These are phyloP conservation scores for Populus davidiana DNA, from an alignment of 345 rosid genomes.

Conservation along the genomic window DNA sequence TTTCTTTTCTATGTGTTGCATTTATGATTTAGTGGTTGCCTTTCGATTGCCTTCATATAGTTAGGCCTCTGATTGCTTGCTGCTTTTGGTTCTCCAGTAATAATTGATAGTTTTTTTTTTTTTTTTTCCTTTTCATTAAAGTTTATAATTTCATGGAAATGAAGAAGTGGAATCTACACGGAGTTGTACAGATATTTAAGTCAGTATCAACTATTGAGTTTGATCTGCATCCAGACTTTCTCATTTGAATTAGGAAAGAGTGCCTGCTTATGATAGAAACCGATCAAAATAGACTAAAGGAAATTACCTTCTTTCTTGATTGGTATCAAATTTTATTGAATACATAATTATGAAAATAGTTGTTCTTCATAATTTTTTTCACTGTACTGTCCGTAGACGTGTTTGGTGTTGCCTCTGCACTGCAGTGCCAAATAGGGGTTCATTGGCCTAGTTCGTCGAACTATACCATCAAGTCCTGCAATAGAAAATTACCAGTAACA, in stretches of 20 bases:
- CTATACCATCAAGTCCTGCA: background rate
- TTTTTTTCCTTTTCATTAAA: background rate
- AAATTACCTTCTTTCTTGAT: background rate
- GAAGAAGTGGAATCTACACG: background rate
- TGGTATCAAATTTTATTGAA: background rate
- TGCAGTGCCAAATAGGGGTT: background rate
- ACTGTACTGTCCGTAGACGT: background rate
- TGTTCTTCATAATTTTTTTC: background rate
- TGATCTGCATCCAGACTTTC: background rate
- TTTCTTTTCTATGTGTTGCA: background rate
- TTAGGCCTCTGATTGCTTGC: conserved; percentile 3
- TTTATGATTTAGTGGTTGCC: background rate
- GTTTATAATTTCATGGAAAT: background rate
- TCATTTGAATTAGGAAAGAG: background rate
- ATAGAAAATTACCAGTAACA: background rate
- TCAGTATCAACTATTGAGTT: background rate
- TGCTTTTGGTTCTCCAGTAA: background rate
- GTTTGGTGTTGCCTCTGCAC: background rate
- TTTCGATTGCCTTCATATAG: conserved; percentile 1
- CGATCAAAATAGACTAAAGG: background rate
- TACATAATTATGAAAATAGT: background rate
- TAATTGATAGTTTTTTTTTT: background rate
- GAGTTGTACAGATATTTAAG: background rate
- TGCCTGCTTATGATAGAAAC: background rate
- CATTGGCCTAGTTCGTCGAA: background rate